Percentiles rank a stretch among this genome's conserved stretches.
Evolutionary conservation across 345 rosid genomes (phyloP).

Genomic region (Acer negundo): DNA sequence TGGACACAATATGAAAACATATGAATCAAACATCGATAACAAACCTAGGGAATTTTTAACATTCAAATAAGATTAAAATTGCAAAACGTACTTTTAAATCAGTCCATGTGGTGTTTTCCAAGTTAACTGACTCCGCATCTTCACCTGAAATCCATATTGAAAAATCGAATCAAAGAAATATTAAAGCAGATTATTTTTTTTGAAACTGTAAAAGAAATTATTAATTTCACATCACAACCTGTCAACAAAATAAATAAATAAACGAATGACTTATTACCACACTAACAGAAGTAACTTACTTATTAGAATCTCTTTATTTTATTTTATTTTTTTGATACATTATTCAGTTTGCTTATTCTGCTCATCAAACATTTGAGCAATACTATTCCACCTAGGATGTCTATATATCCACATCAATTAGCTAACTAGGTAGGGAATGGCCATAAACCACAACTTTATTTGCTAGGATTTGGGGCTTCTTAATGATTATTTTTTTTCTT

Average conservation of each 20-base stretch:
- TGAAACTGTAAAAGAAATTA: not conserved
- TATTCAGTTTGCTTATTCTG: no score
- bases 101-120: conserved; percentile 67
- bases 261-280: not conserved
- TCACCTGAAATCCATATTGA: conserved; percentile 41
- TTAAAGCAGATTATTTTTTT: not conserved
- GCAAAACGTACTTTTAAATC: conserved; percentile 44
- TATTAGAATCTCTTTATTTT: not conserved
- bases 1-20: conserved; percentile 25
- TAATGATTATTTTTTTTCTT: no score
- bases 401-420: no score
- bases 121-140: conserved; percentile 48
- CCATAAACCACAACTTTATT: no score
- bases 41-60: not conserved
- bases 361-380: no score
- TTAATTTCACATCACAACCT: not conserved
- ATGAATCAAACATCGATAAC: not conserved
- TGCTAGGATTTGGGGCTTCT: no score
- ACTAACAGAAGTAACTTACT: not conserved
- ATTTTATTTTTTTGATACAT: not conserved
- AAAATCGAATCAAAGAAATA: conserved; percentile 4
- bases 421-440: no score
- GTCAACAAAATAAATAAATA: not conserved
- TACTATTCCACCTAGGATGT: no score
- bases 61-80: not conserved